Base-by-base conservation (phyloP, 2,329 filamentous ascomycete species). In the Aspergillus sp. region DNA sequence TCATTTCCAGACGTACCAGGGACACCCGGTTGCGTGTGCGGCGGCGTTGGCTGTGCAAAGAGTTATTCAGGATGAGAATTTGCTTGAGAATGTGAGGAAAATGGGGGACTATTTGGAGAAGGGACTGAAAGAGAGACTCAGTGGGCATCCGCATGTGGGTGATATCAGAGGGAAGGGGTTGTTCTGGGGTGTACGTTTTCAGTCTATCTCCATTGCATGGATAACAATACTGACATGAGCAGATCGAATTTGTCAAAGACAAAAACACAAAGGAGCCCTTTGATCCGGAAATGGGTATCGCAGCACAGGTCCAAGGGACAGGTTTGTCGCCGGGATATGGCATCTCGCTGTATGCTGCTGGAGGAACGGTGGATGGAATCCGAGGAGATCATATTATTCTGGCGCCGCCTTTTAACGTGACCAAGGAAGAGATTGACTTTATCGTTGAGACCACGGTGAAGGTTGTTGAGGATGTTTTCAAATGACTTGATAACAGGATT, bases 361-460 rank as follows among this genome's bases (percentile, higher is more conserved):
- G 70, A 0, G 84, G 84, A 1, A 81, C 81, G 0, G 78, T 72
- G 0, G 82, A 86, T 41, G 73, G 77, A 1, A 60, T 63, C n/a
- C 61, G 62, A 1, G 85, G 86, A 7, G 86, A 90, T 58, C 84
- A 88, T 62, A 70, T 88, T 32, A 73, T 90, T 22, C 58, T 90
- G 9, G 79, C 84, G 1, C 86, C 86, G 4, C 76, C 86, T 1
- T 88, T 82, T 65, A 88, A 79, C 41, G 73, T 84, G 19, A 81
- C 75, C 1, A 66, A 67, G 39, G 71, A 71, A 6, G 80, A 85
- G 17, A 69, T 86, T 45, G 72, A 79, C 12, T 59, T 69, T 20
- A 78, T 85, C 46, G 80, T 80, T 2, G 67, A 75, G 15, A 72
- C 68, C 0, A 69, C 81, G 2, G 65, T 63, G 3, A 67, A 60